phyloP scores from a whole-genome alignment of 2,329 filamentous ascomycete species.

The Penicillium sp. region DNA sequence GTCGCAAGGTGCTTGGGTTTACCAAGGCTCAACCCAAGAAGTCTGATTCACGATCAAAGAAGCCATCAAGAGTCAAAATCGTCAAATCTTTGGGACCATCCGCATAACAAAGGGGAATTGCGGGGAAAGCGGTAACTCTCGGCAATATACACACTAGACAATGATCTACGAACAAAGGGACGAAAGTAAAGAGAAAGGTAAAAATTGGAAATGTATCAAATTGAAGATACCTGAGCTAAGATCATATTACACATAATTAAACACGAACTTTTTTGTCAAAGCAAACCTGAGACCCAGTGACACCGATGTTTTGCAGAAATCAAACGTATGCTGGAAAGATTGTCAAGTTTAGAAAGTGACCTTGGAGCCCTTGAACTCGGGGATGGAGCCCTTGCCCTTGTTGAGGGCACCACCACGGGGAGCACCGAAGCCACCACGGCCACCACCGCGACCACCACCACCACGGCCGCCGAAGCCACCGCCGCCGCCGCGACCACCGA shows the following conservation, averaged over 20 bases:
- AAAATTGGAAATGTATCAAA: constrained; percentile 19
- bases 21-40: neutral
- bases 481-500: constrained; percentile 55
- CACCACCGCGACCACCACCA: constrained; percentile 53
- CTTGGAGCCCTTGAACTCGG: constrained; percentile 78
- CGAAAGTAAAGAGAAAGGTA: neutral
- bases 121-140: constrained; percentile 3
- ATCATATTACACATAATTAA: constrained; percentile 17
- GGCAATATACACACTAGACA: constrained; percentile 10
- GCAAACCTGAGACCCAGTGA: constrained; percentile 21
- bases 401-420: constrained; percentile 50
- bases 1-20: neutral
- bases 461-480: constrained; percentile 38
- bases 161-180: neutral
- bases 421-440: constrained; percentile 47
- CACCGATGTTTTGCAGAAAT: constrained; percentile 19
- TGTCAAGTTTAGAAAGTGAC: constrained; percentile 61
- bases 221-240: constrained; percentile 17
- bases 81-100: neutral
- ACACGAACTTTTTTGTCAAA: constrained; percentile 24
- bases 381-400: constrained; percentile 58
- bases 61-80: neutral
- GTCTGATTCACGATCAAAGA: neutral
- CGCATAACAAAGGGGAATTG: constrained; percentile 10
- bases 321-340: constrained; percentile 15